Conservation (phyloP, 768 basidiomycete genomes). For the Panaeolus papilionaceus region DNA sequence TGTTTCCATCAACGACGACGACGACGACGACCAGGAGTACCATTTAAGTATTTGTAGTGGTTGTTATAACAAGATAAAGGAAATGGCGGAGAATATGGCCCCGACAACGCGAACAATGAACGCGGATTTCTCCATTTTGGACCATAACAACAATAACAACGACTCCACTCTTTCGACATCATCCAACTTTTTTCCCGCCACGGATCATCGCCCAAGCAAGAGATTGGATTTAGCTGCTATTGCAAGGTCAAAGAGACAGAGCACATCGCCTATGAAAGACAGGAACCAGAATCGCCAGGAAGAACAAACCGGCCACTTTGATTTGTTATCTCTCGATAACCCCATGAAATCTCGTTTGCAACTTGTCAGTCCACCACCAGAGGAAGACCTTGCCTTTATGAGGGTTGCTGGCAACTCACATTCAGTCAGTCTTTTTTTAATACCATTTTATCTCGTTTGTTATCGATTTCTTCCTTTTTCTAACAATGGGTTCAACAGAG, state of each 20-base stretch:
- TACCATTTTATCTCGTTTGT: constrained; percentile 17
- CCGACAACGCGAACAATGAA: constrained; percentile 2
- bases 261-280: constrained; percentile 10
- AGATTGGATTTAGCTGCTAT: constrained; percentile 3
- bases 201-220: constrained; percentile 13
- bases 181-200: constrained; percentile 2
- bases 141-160: constrained; percentile 11
- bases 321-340: background rate
- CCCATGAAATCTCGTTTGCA: constrained; percentile 25
- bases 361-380: constrained; percentile 68
- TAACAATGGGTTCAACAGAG: constrained; percentile 10
- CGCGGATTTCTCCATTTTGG: background rate
- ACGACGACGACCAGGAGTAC: background rate
- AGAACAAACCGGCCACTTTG: constrained; percentile 5
- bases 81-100: constrained; percentile 8
- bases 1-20: constrained; percentile 7
- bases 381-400: constrained; percentile 52
- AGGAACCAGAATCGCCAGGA: constrained; percentile 6
- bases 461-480: constrained; percentile 7
- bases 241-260: constrained; percentile 8
- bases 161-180: constrained; percentile 12
- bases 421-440: constrained; percentile 27
- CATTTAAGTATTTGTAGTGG: background rate
- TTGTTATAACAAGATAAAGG: background rate
- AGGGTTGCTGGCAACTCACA: constrained; percentile 22